Evolutionary conservation across 164 flowering plant species (phyloP), one percentile per base, ranked within the genome.

Genomic region (Liquidambar formosana): DNA sequence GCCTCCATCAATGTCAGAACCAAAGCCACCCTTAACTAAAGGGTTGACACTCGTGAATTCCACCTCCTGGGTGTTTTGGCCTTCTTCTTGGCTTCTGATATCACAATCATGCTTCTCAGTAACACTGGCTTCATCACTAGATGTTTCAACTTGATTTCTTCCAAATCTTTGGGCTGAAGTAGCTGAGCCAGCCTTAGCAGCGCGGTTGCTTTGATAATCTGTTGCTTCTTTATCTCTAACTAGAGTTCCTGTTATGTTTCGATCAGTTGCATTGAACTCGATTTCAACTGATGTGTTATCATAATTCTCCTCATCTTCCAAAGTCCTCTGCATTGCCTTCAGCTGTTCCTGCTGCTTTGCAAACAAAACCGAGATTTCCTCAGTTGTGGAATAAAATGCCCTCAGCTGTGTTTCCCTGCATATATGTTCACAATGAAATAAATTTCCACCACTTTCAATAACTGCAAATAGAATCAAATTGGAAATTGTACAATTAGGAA

Each of bases 321-420:
- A 77, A 51, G 98, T 89, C 75, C 84, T 92, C 67, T 85, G 99
- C 99, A 96, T 96, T 27, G 96, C 77, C 73, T 90, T 96, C 63
- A 96, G 83, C 75, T 96, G 99, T 71, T 92, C 94, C 75, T 93
- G 98, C 84, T 96, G 99, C 85, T 90, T 93, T 15, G 85, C 72
- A 66, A 93, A 90, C 56, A 96, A 67, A 53, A 68, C 70, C 1
- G 89, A 81, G 41, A 96, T 96, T 81, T 93, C 98, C 83, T 90
- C 99, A 0, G 99, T 96, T 0, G 99, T 96, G 38, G 99, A 93
- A 76, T 96, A 96, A 78, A 93, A 96, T 66, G 99, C 87, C 48
- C 99, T 91, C 47, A 96, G 81, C 72, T 96, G 99, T 13, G 97
- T 92, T 79, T 96, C 99, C 77, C 99, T 96, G 81, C 82, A 85